Conservation (phyloP, 305 asterid genomes). For the Fraxinus sp. region DNA sequence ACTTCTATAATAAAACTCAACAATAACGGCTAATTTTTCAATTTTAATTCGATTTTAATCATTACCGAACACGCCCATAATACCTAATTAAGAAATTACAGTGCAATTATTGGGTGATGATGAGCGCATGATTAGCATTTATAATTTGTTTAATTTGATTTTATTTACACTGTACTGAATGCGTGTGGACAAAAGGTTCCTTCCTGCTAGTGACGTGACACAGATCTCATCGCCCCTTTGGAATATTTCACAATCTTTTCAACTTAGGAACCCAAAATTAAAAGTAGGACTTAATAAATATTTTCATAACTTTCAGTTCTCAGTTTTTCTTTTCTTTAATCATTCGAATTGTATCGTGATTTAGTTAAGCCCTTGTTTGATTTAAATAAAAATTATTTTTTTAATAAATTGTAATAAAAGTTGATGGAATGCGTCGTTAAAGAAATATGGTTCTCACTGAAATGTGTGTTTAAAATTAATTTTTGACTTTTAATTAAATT, state of each 20-base stretch:
- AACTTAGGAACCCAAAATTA: constrained; percentile 12
- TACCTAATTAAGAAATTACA: background rate
- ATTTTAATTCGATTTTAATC: no score
- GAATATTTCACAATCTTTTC: constrained; percentile 21
- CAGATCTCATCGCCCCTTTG: constrained; percentile 33
- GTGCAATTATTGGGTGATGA: constrained; percentile 32
- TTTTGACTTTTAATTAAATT: background rate
- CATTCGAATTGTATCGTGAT: background rate
- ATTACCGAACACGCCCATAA: no score
- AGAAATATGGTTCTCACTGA: background rate
- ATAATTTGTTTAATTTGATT: constrained; percentile 5
- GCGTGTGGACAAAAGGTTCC: constrained; percentile 41
- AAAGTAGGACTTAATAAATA: background rate
- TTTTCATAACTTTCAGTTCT: background rate
- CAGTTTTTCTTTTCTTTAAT: background rate
- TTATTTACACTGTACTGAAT: constrained; percentile 11
- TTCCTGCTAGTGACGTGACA: constrained; percentile 43
- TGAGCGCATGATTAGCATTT: constrained; percentile 48
- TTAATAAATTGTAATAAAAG: no score
- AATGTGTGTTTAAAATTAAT: no score
- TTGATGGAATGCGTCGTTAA: no score
- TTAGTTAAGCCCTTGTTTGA: background rate
- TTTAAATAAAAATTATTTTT: no score
- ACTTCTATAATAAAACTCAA: no score
- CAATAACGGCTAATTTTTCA: no score